Evolutionary conservation across 345 rosid genomes (phyloP).

Genomic region (Nasturtium officinale): DNA sequence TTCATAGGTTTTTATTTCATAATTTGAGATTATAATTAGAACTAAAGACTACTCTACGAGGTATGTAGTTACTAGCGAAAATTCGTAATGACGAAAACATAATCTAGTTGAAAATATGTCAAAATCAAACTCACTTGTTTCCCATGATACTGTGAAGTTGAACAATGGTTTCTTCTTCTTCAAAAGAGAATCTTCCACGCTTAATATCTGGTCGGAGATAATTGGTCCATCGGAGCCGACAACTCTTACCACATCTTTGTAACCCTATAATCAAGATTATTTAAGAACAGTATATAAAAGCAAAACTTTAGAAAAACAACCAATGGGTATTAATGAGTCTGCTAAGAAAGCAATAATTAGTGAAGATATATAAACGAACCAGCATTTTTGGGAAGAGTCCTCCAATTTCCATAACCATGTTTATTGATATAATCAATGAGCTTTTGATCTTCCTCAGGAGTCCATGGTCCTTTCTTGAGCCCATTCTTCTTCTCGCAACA

Average conservation of each 20-base stretch:
- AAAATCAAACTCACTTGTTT: slow-evolving; percentile 60
- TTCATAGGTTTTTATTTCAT: neutral
- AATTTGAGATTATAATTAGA: neutral
- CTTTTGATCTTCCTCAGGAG: slow-evolving; percentile 79
- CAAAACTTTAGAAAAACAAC: neutral
- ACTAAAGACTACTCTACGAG: neutral
- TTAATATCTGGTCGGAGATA: slow-evolving; percentile 88
- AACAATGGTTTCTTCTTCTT: slow-evolving; percentile 79
- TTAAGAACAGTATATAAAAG: neutral
- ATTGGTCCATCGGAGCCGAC: slow-evolving; percentile 86
- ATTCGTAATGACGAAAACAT: neutral
- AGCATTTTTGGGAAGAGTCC: slow-evolving; percentile 85
- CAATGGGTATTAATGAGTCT: neutral
- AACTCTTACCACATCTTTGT: slow-evolving; percentile 86
- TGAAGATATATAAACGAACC: slow-evolving; percentile 43
- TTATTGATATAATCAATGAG: slow-evolving; percentile 63
- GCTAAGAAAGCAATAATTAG: neutral
- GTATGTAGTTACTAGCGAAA: neutral
- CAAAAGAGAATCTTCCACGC: slow-evolving; percentile 71
- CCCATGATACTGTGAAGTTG: slow-evolving; percentile 76
- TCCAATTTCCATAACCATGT: slow-evolving; percentile 86
- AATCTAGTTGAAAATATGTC: neutral
- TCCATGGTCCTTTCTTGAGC: slow-evolving; percentile 91
- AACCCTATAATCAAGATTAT: slow-evolving; percentile 41
- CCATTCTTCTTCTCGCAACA: slow-evolving; percentile 74